A percentile compares a stretch with the other conserved stretches of the same genome.
These are phyloP conservation scores for Gigaspora rosea DNA, from an alignment of 192 early-diverging fungal genomes.

Conservation along the genomic window DNA sequence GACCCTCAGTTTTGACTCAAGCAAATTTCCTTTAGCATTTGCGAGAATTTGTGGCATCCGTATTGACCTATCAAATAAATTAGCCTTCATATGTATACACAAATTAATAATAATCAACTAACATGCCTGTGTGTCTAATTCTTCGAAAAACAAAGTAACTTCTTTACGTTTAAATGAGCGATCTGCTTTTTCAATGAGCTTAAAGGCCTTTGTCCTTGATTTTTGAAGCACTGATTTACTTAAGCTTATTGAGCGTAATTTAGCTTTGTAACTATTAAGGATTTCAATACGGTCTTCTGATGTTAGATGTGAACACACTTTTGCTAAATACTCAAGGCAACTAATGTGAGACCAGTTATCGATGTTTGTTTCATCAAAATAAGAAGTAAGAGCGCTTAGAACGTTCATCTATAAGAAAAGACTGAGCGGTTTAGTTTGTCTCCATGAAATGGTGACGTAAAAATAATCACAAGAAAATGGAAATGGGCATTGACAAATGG, in stretches of 20 bases:
- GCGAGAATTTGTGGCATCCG: slow-evolving; percentile 1
- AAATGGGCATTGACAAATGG: slow-evolving; percentile 31
- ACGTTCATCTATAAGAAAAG: slow-evolving; percentile 27
- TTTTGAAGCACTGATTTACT: slow-evolving; percentile 24
- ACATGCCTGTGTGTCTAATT: slow-evolving; percentile 26
- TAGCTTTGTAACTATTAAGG: slow-evolving; percentile 17
- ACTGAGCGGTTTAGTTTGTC: slow-evolving; percentile 4
- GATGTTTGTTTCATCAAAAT: slow-evolving; percentile 10
- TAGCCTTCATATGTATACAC: slow-evolving; percentile 25
- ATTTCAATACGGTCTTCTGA: slow-evolving; percentile 32
- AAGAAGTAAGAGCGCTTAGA: slow-evolving; percentile 26
- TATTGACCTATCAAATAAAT: slow-evolving; percentile 18
- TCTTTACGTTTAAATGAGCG: slow-evolving; percentile 29
- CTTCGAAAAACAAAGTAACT: slow-evolving; percentile 34
- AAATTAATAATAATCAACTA: slow-evolving; percentile 23
- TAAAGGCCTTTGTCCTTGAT: slow-evolving; percentile 27
- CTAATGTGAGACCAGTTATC: slow-evolving; percentile 22
- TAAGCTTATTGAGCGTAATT: slow-evolving; percentile 22
- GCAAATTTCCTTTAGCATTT: slow-evolving; percentile 16
- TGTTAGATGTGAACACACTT: slow-evolving; percentile 31
- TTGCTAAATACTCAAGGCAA: slow-evolving; percentile 31
- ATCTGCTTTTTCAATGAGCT: slow-evolving; percentile 18
- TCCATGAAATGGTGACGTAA: slow-evolving; percentile 9
- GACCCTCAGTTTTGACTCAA: slow-evolving; percentile 6
- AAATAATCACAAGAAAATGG: slow-evolving; percentile 23